Evolutionary conservation across 2,329 filamentous ascomycete species (phyloP), one percentile per base, ranked within the genome.

Genomic region (Alternaria metachromatica): DNA sequence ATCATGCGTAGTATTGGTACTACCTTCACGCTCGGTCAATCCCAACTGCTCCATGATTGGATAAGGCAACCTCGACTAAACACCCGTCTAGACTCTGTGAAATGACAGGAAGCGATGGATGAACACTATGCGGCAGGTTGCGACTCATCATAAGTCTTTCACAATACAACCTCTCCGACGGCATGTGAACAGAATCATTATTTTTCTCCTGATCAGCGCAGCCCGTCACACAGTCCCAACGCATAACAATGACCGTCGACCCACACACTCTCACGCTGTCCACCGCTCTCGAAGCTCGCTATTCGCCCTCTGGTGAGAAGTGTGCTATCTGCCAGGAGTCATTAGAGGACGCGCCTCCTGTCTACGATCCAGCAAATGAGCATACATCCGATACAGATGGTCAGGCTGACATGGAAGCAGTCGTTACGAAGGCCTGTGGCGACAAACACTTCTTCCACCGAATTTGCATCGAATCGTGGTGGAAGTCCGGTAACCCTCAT

Each of bases 401-500:
- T 2, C 50, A 6, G 12, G 20, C 30, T 21, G 7, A 37, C 5
- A 9, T 18, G n/a, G 33, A 53, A 33, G 20, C 50, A 8, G 58
- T 55, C 9, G 20, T 28, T 4, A 54, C 18, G 1, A 46, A 55
- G 18, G 49, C 41, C 11, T 60, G 58, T 11, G 58, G 58, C 15
- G 21, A 21, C 6, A 54, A 13, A 11, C 58, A 60, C 20, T 55
- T 54, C 43, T 60, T 60, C 49, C 58, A 60, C 49, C 41, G 49
- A 5, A 28, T 18, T 28, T 58, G 60, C 41, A 54, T 58, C 26
- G 28, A 28, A 1, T 15, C 41, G 1, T 63, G 60, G 60, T 50
- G 53, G 25, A 21, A n/a, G 4, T 63, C 54, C 1, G 72, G 68
- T 21, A 71, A 21, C 73, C 78, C 57, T 10, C 45, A 26, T 18